phyloP scores from a whole-genome alignment of 2,329 filamentous ascomycete species.

The Thermothelomyces thermophilus region DNA sequence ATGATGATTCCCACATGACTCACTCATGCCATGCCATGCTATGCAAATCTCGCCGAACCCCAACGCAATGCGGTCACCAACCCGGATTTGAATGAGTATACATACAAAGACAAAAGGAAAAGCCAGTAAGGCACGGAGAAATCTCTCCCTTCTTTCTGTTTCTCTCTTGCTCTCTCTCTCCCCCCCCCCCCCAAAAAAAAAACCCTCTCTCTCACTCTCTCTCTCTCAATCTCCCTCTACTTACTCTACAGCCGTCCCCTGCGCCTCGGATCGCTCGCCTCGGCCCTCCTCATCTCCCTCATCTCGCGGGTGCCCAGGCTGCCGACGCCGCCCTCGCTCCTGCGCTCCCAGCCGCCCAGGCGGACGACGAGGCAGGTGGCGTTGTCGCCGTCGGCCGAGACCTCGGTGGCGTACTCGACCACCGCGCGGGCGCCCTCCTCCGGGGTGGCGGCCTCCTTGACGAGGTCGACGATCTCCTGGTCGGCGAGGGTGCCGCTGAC shows the following conservation, averaged over 20 bases:
- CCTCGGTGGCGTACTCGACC: slow-evolving; percentile 83
- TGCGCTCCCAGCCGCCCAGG: slow-evolving; percentile 62
- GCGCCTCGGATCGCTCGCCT: slow-evolving; percentile 75
- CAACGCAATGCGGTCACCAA: no score
- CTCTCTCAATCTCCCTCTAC: no score
- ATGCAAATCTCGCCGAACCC: neutral
- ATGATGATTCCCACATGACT: neutral
- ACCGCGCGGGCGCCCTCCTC: slow-evolving; percentile 75
- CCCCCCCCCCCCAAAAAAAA: no score
- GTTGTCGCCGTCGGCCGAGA: slow-evolving; percentile 61
- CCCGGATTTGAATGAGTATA: neutral
- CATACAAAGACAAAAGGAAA: neutral
- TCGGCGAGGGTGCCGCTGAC: slow-evolving; percentile 80
- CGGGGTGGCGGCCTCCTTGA: slow-evolving; percentile 89
- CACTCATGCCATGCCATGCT: slow-evolving; percentile 3
- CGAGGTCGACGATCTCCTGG: slow-evolving; percentile 91
- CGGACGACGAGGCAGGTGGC: slow-evolving; percentile 62
- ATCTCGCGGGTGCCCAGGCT: slow-evolving; percentile 89
- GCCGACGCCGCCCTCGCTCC: slow-evolving; percentile 78
- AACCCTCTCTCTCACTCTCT: no score
- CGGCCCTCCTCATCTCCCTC: slow-evolving; percentile 71
- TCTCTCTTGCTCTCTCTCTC: no score
- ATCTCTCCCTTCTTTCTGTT: no score
- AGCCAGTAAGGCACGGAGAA: no score
- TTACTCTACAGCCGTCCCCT: slow-evolving; percentile 54